A percentile compares a stretch with the other conserved stretches of the same genome.
These are phyloP conservation scores for Dichomitus squalens DNA, from an alignment of 1,284 basidiomycete genomes.

Conservation along the genomic window DNA sequence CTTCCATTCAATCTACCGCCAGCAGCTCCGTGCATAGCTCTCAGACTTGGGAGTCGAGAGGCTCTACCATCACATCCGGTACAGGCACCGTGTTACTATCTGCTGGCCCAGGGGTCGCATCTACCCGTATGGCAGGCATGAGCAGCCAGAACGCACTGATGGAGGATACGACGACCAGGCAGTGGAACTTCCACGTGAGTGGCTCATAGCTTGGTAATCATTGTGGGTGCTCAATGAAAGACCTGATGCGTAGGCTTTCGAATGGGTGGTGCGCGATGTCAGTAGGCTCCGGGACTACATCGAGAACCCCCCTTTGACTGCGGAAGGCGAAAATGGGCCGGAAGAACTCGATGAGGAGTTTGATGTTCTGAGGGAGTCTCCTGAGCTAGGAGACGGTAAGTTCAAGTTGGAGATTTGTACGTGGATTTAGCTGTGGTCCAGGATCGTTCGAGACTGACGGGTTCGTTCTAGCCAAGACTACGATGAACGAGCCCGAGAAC, in stretches of 20 bases:
- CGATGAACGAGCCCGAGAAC: slow-evolving; percentile 14
- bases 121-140: slow-evolving; percentile 10
- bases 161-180: slow-evolving; percentile 52
- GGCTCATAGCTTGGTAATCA: neutral
- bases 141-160: slow-evolving; percentile 20
- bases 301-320: slow-evolving; percentile 30
- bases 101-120: slow-evolving; percentile 17
- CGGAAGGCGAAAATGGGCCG: slow-evolving; percentile 10
- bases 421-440: slow-evolving; percentile 15
- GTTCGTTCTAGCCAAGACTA: slow-evolving; percentile 20
- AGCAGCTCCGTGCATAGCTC: slow-evolving; percentile 26
- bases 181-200: slow-evolving; percentile 64
- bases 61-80: slow-evolving; percentile 25
- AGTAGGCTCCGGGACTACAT: slow-evolving; percentile 56
- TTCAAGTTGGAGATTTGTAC: slow-evolving; percentile 72
- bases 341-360: slow-evolving; percentile 42
- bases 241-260: slow-evolving; percentile 52
- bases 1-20: slow-evolving; percentile 26
- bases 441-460: neutral
- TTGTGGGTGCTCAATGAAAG: neutral
- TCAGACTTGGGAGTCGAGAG: slow-evolving; percentile 33
- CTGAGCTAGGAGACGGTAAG: slow-evolving; percentile 69
- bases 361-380: slow-evolving; percentile 64
- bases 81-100: slow-evolving; percentile 30
- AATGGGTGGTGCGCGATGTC: slow-evolving; percentile 65